A percentile compares a stretch with the other conserved stretches of the same genome.
Conservation (phyloP, 495 filamentous ascomycete genomes). For the Aspergillus conjunctus region DNA sequence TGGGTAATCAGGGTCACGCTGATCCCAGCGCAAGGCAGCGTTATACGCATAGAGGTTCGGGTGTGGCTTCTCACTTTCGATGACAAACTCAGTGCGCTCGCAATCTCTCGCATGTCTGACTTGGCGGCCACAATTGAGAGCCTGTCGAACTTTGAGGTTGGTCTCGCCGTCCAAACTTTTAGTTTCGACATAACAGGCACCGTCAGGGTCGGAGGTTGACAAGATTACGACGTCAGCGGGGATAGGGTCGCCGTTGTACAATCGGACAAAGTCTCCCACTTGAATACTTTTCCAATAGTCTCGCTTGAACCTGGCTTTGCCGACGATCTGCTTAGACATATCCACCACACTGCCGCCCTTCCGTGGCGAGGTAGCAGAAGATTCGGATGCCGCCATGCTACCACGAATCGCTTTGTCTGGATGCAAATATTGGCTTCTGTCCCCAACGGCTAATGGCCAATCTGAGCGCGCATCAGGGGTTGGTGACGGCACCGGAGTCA, state of each 20-base stretch:
- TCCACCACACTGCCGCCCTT: slow-evolving; percentile 70
- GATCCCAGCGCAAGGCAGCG: slow-evolving; percentile 83
- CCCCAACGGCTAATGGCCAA: slow-evolving; percentile 34
- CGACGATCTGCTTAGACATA: slow-evolving; percentile 56
- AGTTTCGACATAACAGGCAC: slow-evolving; percentile 96
- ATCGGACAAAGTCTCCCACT: slow-evolving; percentile 93
- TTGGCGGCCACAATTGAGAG: slow-evolving; percentile 79
- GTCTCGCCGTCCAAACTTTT: slow-evolving; percentile 99
- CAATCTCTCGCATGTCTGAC: slow-evolving; percentile 91
- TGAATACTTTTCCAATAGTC: slow-evolving; percentile 95
- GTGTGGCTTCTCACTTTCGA: slow-evolving; percentile 91
- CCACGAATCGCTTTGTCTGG: slow-evolving; percentile 39
- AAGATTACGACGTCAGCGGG: slow-evolving; percentile 94
- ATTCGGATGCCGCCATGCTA: slow-evolving; percentile 32
- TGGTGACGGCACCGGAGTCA: slow-evolving; percentile 93
- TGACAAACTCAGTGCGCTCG: slow-evolving; percentile 79
- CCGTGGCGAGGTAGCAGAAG: slow-evolving; percentile 29
- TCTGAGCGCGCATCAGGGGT: slow-evolving; percentile 54
- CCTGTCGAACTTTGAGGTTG: slow-evolving; percentile 93
- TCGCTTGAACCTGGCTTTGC: slow-evolving; percentile 78
- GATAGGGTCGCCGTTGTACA: slow-evolving; percentile 95
- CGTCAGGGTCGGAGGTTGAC: slow-evolving; percentile 93
- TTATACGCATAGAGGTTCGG: slow-evolving; percentile 93
- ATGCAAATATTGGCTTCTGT: slow-evolving; percentile 34
- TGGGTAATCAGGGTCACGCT: slow-evolving; percentile 64